Base-by-base conservation (phyloP, 2,329 filamentous ascomycete genomes). In the Clonostachys byssicola region DNA sequence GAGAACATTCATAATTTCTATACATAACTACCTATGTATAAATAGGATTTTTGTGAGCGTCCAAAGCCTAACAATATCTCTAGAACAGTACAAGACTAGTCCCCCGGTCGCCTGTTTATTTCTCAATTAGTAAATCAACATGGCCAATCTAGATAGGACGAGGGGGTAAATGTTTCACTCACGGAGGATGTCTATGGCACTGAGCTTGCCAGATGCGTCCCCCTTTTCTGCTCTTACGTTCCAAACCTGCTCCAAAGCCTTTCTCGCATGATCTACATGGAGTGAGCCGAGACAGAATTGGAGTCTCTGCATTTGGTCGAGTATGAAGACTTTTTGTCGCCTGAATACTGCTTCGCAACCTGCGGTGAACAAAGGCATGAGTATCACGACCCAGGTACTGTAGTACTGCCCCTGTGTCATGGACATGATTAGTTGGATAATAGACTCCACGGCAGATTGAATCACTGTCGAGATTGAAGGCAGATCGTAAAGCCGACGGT, bases 351-450 rank as follows among this genome's bases (percentile, higher is more conserved):
- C 59, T 4, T 61, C 59, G 4, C 59, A 60, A 0, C 59, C 59
- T 2, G 60, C 51, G 0, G 59, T 61, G 3, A 61, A 61, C 1
- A 61, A 34, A 0, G 59, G 59, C 59, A 61, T 61, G 0, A 59
- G 52, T 59, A 61, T 61, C 0, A 58, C 59, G 3, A 61, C 59
- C 59, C 59, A 61, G 0, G 59, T 60, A n/a, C 60, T 56, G 6
- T 58, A 60, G 1, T 59, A 56, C 16, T 60, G 52, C 0, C 59
- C 59, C 12, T 61, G 59, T 0, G 55, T 52, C 59, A 61, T 61
- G 3, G 57, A 56, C 6, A 41, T 51, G 0, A 61, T 51, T 55
- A 61, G 60, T 0, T 16, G 47, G 3, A 49, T 51, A 0, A 61
- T 60, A 0, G 40, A 47, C 0, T 46, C 14, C 2, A 61, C 45